Percentiles rank a stretch among this genome's conserved stretches.
These are phyloP conservation scores for Rhizomucor miehei DNA, from an alignment of 371 early-diverging fungal species.

Conservation along the genomic window DNA sequence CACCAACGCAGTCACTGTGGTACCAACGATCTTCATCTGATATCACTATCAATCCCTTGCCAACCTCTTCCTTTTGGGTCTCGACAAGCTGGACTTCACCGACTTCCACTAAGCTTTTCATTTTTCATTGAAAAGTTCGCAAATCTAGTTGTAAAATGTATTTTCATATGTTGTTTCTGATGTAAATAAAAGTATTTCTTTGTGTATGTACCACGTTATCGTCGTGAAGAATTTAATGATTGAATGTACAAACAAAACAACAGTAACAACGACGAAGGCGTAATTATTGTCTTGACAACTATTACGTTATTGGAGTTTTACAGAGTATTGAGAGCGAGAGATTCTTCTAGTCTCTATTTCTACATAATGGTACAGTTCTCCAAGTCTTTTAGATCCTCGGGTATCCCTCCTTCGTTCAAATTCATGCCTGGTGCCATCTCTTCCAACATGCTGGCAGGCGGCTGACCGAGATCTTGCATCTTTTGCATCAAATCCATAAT, in stretches of 20 bases:
- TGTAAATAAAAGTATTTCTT: too few species aligned
- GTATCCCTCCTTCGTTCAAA: slow-evolving; percentile 69
- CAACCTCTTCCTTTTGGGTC: slow-evolving; percentile 4
- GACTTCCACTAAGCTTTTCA: too few species aligned
- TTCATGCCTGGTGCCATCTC: slow-evolving; percentile 90
- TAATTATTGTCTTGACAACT: too few species aligned
- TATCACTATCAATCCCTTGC: slow-evolving; percentile 5
- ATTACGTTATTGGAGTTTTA: too few species aligned
- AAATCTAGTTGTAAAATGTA: too few species aligned
- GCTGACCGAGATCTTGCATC: slow-evolving; percentile 96
- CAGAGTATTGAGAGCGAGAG: too few species aligned
- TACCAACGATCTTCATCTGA: background rate
- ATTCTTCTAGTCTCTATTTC: slow-evolving; percentile 3
- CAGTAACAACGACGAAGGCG: too few species aligned
- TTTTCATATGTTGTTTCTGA: too few species aligned
- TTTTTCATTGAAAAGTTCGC: too few species aligned
- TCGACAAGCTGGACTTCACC: background rate
- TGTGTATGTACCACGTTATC: too few species aligned
- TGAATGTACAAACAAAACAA: too few species aligned
- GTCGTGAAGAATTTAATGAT: too few species aligned
- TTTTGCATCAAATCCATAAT: slow-evolving; percentile 88
- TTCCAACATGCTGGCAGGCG: slow-evolving; percentile 85
- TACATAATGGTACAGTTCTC: slow-evolving; percentile 55
- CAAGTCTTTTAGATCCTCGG: slow-evolving; percentile 58
- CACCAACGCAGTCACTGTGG: background rate